Evolutionary conservation across 768 basidiomycete species (phyloP).

Genomic region (Agrocybe pediades): DNA sequence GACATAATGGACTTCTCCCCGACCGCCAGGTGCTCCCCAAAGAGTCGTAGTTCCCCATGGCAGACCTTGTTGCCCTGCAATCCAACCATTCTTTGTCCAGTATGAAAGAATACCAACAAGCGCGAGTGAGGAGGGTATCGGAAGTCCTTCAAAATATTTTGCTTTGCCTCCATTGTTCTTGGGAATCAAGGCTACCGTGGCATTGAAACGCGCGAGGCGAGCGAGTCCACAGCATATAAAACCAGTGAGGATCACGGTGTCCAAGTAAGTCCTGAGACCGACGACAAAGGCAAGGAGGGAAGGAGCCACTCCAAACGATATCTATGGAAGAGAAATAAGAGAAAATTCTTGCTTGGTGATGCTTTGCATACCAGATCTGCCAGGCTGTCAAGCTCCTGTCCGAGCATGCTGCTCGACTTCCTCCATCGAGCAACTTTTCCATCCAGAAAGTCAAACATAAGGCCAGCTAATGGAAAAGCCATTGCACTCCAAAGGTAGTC

Average conservation of each 20-base stretch:
- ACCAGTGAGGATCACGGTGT: slow-evolving; percentile 81
- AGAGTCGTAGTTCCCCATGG: slow-evolving; percentile 74
- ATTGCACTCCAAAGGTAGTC: slow-evolving; percentile 88
- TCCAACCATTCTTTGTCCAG: slow-evolving; percentile 86
- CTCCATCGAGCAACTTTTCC: slow-evolving; percentile 98
- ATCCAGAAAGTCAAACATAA: slow-evolving; percentile 97
- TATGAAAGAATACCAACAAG: slow-evolving; percentile 80
- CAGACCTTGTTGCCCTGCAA: slow-evolving; percentile 73
- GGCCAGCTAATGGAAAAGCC: slow-evolving; percentile 84
- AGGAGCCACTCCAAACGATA: slow-evolving; percentile 98
- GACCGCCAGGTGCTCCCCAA: slow-evolving; percentile 71
- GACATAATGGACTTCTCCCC: slow-evolving; percentile 84
- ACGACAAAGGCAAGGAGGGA: slow-evolving; percentile 90
- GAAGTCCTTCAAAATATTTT: slow-evolving; percentile 96
- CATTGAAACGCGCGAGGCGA: slow-evolving; percentile 96
- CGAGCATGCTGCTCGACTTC: slow-evolving; percentile 92
- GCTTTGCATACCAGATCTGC: slow-evolving; percentile 94
- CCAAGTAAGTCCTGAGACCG: slow-evolving; percentile 89
- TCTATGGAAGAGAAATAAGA: slow-evolving; percentile 44
- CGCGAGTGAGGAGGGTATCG: slow-evolving; percentile 87
- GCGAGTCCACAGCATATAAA: slow-evolving; percentile 98
- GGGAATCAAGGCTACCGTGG: slow-evolving; percentile 92
- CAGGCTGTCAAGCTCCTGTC: slow-evolving; percentile 96
- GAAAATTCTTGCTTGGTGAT: slow-evolving; percentile 5
- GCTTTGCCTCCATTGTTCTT: slow-evolving; percentile 86